Evolutionary conservation across 441 rosid genomes (phyloP), one percentile per base, ranked within the genome.

Genomic region (Gossypium lobatum): DNA sequence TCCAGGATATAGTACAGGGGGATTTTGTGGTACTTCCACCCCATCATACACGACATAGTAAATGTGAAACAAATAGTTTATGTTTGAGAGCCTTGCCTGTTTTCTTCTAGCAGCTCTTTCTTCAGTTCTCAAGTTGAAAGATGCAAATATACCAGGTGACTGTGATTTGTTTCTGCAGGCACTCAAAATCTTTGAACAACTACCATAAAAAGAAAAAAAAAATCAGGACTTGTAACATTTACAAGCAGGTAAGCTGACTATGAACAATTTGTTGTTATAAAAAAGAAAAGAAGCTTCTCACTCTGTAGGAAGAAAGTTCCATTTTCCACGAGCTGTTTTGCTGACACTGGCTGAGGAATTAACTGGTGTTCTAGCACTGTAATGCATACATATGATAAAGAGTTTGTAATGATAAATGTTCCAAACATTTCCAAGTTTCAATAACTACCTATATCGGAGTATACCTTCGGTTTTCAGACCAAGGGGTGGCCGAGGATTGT

Each of bases 271-370:
- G 18, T 6, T n/a, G 39, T 58, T 18, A 13, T 3, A 14, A 61
- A 4, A 16, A 9, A n/a, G 42, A 42, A 70, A 61, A 50, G 6
- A 5, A 37, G 77, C 14, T 75, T 52, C 87, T 87, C 88, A 94
- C 98, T 92, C 97, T 55, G 89, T 76, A 25, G 93, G 88, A 62
- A 92, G 89, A 79, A 91, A 89, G 55, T 78, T 78, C 92, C 91
- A 86, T 82, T 80, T 89, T 46, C 88, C 80, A 11, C 92, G 88
- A 76, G 80, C 80, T 69, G 93, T 74, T 85, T 84, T 89, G 80
- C 73, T 80, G 39, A 77, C 88, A 54, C 75, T 77, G 25, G 88
- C 85, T 4, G 87, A 85, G 57, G 88, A 78, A 77, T 81, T 83
- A 70, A 62, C 73, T 4, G 86, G 85, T 20, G 83, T 83, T 77